Evolutionary conservation across 2,329 filamentous ascomycete genomes (phyloP).

Genomic region (Arthrobotrys iridis): DNA sequence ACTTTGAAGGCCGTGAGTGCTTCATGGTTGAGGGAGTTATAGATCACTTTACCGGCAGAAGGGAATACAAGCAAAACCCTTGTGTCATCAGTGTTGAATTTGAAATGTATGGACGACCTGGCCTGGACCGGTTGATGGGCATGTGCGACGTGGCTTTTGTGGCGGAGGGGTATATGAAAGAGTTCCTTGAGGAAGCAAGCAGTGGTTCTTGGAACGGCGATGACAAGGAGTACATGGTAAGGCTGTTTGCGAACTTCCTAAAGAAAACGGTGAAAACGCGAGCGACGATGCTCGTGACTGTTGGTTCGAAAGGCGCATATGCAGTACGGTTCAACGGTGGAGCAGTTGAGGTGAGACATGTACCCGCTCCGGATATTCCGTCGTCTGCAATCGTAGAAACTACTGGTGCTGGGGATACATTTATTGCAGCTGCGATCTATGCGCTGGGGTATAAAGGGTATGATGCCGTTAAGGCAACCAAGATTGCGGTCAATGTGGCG

Average conservation of each 20-base stretch:
- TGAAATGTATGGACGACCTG: slow-evolving; percentile 53
- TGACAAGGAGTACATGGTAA: slow-evolving; percentile 13
- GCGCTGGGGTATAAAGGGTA: slow-evolving; percentile 35
- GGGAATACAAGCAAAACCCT: slow-evolving; percentile 2
- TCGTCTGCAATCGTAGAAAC: slow-evolving; percentile 52
- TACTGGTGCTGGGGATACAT: slow-evolving; percentile 56
- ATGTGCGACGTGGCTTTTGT: slow-evolving; percentile 54
- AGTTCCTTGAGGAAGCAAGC: slow-evolving; percentile 5
- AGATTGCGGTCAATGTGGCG: slow-evolving; percentile 55
- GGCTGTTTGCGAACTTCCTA: background rate
- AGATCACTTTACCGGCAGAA: slow-evolving; percentile 12
- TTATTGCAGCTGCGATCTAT: slow-evolving; percentile 55
- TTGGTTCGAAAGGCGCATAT: slow-evolving; percentile 38
- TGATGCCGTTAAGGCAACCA: slow-evolving; percentile 37
- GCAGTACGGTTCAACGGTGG: background rate
- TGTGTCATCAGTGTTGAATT: slow-evolving; percentile 54
- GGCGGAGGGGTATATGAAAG: slow-evolving; percentile 47
- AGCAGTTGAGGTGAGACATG: slow-evolving; percentile 10
- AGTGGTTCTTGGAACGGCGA: slow-evolving; percentile 8
- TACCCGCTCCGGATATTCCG: slow-evolving; percentile 33
- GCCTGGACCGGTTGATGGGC: slow-evolving; percentile 45
- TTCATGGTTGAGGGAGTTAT: slow-evolving; percentile 50
- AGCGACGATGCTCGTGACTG: slow-evolving; percentile 18
- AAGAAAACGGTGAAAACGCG: slow-evolving; percentile 10
- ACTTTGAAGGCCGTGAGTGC: slow-evolving; percentile 56